Percentiles rank a stretch among this genome's conserved stretches.
phyloP scores from a whole-genome alignment of 2,329 filamentous ascomycete species.

The Colletotrichum musae region DNA sequence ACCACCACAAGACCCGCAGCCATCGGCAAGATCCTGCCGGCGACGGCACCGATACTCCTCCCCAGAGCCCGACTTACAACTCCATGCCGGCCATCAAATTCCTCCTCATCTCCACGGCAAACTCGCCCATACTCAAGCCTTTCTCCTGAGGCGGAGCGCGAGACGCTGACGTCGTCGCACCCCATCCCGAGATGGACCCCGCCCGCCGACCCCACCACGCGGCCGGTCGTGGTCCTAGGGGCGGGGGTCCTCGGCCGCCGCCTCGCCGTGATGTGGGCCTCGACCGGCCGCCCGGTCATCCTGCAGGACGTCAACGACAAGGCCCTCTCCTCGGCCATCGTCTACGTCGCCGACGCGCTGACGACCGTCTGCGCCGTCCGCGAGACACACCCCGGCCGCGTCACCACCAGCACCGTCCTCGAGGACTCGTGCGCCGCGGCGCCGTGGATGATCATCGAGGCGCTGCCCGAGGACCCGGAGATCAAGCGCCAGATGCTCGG shows the following conservation, averaged over 20 bases:
- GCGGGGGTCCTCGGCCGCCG: conserved; percentile 58
- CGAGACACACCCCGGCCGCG: conserved; percentile 46
- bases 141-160: conserved; percentile 7
- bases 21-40: conserved; percentile 16
- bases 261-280: conserved; percentile 51
- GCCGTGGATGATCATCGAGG: conserved; percentile 51
- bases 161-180: background rate
- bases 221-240: conserved; percentile 57
- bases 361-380: conserved; percentile 48
- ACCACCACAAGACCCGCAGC: conserved; percentile 8
- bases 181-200: conserved; percentile 44
- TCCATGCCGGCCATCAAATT: conserved; percentile 30
- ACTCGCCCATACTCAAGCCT: conserved; percentile 31
- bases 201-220: conserved; percentile 48
- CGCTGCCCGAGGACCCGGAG: conserved; percentile 49
- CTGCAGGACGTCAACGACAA: conserved; percentile 47
- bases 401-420: conserved; percentile 45
- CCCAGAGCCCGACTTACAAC: conserved; percentile 25
- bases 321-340: conserved; percentile 46
- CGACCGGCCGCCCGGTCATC: conserved; percentile 48
- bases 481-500: conserved; percentile 49
- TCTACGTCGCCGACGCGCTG: conserved; percentile 53
- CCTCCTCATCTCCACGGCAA: conserved; percentile 19
- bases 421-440: conserved; percentile 40
- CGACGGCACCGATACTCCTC: background rate